Evolutionary conservation across 2,329 filamentous ascomycete species (phyloP).

Genomic region (Lasiodiplodia sp.): DNA sequence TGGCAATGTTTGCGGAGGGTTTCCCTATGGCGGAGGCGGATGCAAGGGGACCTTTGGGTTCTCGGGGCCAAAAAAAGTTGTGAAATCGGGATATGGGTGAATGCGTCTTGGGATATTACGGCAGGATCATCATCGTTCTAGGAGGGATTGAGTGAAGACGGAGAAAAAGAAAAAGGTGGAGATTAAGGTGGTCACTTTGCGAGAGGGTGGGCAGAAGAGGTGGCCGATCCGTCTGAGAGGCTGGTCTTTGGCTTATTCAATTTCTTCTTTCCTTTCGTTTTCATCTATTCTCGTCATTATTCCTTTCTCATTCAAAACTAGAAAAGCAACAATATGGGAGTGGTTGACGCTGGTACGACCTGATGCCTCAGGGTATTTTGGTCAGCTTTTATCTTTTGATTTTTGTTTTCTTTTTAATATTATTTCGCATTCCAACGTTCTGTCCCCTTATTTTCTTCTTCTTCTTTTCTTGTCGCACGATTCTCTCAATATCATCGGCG

Average conservation of each 20-base stretch:
- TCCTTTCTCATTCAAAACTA: neutral
- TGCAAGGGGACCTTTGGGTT: neutral
- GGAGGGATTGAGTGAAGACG: too few species aligned
- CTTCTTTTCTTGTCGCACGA: slow-evolving; percentile 2
- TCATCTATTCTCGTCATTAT: neutral
- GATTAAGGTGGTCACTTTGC: too few species aligned
- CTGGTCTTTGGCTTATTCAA: too few species aligned
- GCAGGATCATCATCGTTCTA: too few species aligned
- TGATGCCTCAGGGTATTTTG: neutral
- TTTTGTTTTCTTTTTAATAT: neutral
- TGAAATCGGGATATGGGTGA: too few species aligned
- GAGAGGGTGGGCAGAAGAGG: too few species aligned
- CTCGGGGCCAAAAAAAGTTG: too few species aligned
- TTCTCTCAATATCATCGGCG: slow-evolving; percentile 6
- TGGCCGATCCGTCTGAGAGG: too few species aligned
- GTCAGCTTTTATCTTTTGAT: neutral
- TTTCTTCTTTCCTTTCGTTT: neutral
- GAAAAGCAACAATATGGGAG: neutral
- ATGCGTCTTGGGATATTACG: too few species aligned
- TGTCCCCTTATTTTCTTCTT: neutral
- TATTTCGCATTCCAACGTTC: neutral
- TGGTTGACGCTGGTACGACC: neutral
- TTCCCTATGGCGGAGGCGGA: neutral
- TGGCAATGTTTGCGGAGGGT: neutral
- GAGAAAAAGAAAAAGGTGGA: too few species aligned